phyloP scores from a whole-genome alignment of 2,329 filamentous ascomycete genomes.

The Xylariaceae sp. region DNA sequence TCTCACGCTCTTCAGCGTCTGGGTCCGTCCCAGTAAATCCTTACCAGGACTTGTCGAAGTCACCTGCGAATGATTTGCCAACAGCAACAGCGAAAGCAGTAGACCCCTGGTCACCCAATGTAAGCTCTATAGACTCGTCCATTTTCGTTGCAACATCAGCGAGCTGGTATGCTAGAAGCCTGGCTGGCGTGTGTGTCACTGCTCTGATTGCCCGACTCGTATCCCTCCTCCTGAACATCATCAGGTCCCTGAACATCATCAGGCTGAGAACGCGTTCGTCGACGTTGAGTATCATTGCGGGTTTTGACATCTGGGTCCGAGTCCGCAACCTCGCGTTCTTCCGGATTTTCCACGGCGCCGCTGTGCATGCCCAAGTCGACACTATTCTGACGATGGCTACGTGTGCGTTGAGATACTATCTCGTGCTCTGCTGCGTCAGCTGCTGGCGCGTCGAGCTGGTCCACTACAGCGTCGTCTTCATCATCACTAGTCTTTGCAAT shows the following conservation, averaged over 20 bases:
- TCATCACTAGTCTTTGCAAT: slow-evolving; percentile 24
- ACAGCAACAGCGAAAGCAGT: too few relatives aligned
- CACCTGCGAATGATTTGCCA: too few relatives aligned
- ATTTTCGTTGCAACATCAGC: slow-evolving; percentile 1
- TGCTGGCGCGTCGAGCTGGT: slow-evolving; percentile 7
- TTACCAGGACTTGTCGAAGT: too few relatives aligned
- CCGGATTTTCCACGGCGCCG: neutral
- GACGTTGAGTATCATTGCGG: neutral
- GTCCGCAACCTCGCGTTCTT: slow-evolving; percentile 19
- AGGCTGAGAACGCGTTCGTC: neutral
- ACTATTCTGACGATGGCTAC: slow-evolving; percentile 9
- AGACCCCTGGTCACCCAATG: too few relatives aligned
- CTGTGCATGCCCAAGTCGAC: slow-evolving; percentile 19
- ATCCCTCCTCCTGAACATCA: slow-evolving; percentile 2
- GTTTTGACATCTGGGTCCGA: slow-evolving; percentile 19
- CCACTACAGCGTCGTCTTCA: slow-evolving; percentile 15
- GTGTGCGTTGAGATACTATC: neutral
- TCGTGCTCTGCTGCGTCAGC: slow-evolving; percentile 9
- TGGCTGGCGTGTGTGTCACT: slow-evolving; percentile 34
- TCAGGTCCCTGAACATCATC: too few relatives aligned
- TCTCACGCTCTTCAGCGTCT: too few relatives aligned
- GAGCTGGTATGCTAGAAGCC: slow-evolving; percentile 31
- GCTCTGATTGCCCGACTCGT: slow-evolving; percentile 20
- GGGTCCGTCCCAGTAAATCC: too few relatives aligned
- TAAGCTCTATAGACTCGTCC: neutral